These are phyloP conservation scores for Didymosphaeria variabile DNA, from an alignment of 2,329 filamentous ascomycete genomes.

Conservation along the genomic window DNA sequence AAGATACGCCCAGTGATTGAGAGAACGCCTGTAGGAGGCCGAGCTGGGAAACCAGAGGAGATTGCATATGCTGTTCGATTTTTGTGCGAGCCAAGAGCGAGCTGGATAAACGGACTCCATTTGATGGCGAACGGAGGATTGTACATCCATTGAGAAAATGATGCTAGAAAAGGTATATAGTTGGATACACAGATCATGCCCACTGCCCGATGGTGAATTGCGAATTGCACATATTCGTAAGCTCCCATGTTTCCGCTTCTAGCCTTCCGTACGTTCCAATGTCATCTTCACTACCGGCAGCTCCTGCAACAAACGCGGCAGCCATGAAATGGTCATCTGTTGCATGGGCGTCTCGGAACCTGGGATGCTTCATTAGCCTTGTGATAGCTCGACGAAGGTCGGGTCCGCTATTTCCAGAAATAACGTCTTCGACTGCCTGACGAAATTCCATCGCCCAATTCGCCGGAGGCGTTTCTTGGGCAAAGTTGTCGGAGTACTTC, in stretches of 20 bases:
- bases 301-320: constrained; percentile 69
- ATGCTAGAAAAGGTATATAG: no score
- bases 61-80: constrained; percentile 62
- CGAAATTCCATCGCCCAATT: constrained; percentile 70
- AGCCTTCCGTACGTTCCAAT: constrained; percentile 26
- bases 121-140: no score
- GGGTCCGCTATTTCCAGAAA: constrained; percentile 60
- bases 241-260: constrained; percentile 43
- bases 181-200: not conserved
- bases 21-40: constrained; percentile 19
- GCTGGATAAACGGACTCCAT: no score
- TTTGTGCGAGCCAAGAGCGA: no score
- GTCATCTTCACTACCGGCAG: constrained; percentile 21
- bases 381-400: constrained; percentile 63
- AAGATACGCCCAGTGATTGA: no score
- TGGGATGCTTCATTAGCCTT: constrained; percentile 73
- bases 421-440: constrained; percentile 69
- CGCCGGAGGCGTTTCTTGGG: constrained; percentile 66
- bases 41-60: constrained; percentile 47
- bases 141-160: no score
- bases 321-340: constrained; percentile 77
- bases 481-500: constrained; percentile 68
- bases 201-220: constrained; percentile 42
- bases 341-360: constrained; percentile 71
- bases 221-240: constrained; percentile 46